Evolutionary conservation across 2,329 filamentous ascomycete species (phyloP), one percentile per base, ranked within the genome.

Genomic region (Colletotrichum agaves): DNA sequence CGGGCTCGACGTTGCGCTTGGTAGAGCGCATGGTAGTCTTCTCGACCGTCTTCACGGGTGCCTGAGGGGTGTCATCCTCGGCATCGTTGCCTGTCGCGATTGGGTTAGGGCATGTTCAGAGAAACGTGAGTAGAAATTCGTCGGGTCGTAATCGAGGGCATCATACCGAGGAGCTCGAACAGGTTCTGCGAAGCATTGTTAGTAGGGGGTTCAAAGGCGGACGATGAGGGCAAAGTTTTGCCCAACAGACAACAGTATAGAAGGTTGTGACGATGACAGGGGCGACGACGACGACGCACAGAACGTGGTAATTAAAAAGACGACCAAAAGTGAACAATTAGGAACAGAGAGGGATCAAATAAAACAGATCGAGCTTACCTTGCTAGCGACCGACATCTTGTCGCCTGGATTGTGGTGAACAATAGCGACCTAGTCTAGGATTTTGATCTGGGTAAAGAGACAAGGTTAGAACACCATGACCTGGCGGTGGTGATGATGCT

Each of bases 121-220:
- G 46, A 37, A 53, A 33, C 50, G 50, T 31, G 58, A 7, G 4
- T 27, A 23, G 57, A 55, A 27, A n/a, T 57, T 61, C 44, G 62
- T 67, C 56, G 57, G 67, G 68, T 72, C 64, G 72, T 69, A 63
- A 69, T 72, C 70, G 71, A 58, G 71, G 72, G 71, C 71, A 73
- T 78, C 83, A 78, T 97, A 98, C 96, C 95, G 88, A 99, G 93
- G 86, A 97, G 91, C 89, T 96, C 95, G 89, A 93, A 98, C 79
- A 93, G 91, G 89, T 99, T 99, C 96, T 98, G 44, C 43, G 33
- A 50, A 35, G 21, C 3, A 35, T 67, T 65, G 53, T 68, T 11
- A 68, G 65, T 56, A 17, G 11, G 35, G 15, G n/a, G 11, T 50
- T 15, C 23, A 2, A 4, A 41, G 33, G 13, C 39, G 12, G 33